A percentile compares a stretch with the other conserved stretches of the same genome.
Evolutionary conservation across 176 grass and related monocot genomes (phyloP).

Genomic region (Guadua angustifolia): DNA sequence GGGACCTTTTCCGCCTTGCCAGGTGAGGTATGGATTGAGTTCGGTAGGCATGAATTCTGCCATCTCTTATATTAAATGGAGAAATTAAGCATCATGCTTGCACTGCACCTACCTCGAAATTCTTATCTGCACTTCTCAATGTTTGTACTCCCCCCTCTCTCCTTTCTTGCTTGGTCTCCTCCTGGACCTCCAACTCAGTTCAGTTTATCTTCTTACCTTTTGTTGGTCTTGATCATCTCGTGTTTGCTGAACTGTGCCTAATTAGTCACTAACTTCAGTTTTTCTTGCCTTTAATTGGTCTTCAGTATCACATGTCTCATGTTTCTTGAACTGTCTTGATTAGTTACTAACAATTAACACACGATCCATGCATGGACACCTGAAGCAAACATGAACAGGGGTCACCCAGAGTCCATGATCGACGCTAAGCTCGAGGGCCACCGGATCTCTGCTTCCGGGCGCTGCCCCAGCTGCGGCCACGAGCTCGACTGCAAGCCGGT

Average conservation of each 20-base stretch:
- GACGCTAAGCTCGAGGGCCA: constrained; percentile 58
- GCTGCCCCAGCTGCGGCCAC: constrained; percentile 71
- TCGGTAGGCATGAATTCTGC: constrained; percentile 47
- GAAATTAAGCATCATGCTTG: not conserved
- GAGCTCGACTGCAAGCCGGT: constrained; percentile 60
- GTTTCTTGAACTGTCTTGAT: constrained; percentile 22
- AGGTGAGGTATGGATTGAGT: constrained; percentile 30
- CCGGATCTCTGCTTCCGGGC: constrained; percentile 27
- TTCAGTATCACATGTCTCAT: not conserved
- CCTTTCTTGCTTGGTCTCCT: constrained; percentile 1
- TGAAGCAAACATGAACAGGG: constrained; percentile 40
- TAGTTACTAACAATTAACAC: not conserved
- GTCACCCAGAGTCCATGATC: not conserved
- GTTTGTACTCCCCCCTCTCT: not conserved
- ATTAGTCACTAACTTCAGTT: not conserved
- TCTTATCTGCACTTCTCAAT: constrained; percentile 37
- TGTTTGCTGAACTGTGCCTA: not conserved
- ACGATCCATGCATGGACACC: not conserved
- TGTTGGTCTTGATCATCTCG: not conserved
- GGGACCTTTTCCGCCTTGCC: constrained; percentile 40
- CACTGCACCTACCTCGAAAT: not conserved
- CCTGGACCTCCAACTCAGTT: not conserved
- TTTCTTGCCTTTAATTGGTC: not conserved
- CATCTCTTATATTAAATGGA: constrained; percentile 28
- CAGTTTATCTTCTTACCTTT: not conserved